These are phyloP conservation scores for Mycena pura DNA, from an alignment of 768 basidiomycete genomes.

Conservation along the genomic window DNA sequence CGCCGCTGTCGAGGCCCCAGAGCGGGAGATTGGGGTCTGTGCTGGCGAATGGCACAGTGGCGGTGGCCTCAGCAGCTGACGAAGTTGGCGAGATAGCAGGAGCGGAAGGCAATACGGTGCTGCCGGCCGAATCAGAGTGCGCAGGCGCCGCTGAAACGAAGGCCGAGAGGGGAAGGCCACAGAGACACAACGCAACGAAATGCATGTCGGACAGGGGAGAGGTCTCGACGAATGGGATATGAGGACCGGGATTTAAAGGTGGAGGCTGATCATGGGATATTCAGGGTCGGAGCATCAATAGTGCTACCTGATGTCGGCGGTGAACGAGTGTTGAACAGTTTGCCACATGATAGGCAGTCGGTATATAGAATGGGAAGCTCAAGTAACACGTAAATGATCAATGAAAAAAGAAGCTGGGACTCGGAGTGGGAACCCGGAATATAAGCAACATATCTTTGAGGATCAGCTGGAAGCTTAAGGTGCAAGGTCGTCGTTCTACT, in stretches of 20 bases:
- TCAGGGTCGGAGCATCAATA: too few relatives aligned
- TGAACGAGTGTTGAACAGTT: too few relatives aligned
- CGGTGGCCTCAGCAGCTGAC: constrained; percentile 38
- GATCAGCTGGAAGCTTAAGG: neutral
- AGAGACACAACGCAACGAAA: constrained; percentile 36
- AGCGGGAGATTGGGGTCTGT: constrained; percentile 53
- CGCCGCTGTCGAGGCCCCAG: constrained; percentile 36
- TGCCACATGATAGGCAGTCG: too few relatives aligned
- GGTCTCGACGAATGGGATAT: neutral
- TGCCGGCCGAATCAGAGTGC: constrained; percentile 24
- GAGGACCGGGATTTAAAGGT: neutral
- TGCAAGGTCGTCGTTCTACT: neutral
- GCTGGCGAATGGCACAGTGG: constrained; percentile 53
- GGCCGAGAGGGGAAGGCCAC: constrained; percentile 41
- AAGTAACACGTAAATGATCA: neutral
- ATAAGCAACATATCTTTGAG: constrained; percentile 2
- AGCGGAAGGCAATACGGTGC: neutral
- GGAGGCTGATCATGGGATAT: neutral
- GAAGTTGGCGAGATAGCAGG: constrained; percentile 18
- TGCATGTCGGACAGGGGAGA: constrained; percentile 1
- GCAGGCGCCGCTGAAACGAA: constrained; percentile 27
- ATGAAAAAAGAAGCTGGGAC: too few relatives aligned
- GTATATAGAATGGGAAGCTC: neutral
- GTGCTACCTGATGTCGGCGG: too few relatives aligned
- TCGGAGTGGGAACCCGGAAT: neutral